Conservation (phyloP, 768 basidiomycete genomes). For the Xerocomus potaroensis region DNA sequence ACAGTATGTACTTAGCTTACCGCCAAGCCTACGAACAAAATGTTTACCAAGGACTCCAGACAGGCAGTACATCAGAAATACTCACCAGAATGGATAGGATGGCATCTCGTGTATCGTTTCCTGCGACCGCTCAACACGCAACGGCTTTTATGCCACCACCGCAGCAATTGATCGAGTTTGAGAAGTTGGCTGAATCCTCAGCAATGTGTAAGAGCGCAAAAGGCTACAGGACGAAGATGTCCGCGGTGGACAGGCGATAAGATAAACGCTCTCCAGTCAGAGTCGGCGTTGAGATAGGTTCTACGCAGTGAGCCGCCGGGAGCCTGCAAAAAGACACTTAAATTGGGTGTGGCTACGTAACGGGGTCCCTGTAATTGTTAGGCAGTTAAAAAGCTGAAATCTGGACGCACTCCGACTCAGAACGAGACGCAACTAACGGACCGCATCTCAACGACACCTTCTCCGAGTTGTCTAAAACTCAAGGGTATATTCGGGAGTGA, state of each 20-base stretch:
- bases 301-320: too few species aligned
- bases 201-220: slow-evolving; percentile 8
- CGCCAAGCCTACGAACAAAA: slow-evolving; percentile 52
- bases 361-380: background rate
- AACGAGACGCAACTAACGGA: background rate
- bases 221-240: slow-evolving; percentile 15
- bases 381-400: slow-evolving; percentile 1
- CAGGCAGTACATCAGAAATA: background rate
- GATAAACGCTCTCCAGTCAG: slow-evolving; percentile 1
- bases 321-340: too few species aligned
- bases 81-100: slow-evolving; percentile 32
- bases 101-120: slow-evolving; percentile 20
- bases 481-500: background rate
- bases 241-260: background rate
- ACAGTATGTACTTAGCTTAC: slow-evolving; percentile 29
- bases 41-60: background rate
- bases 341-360: slow-evolving; percentile 19
- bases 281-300: background rate
- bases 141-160: slow-evolving; percentile 17
- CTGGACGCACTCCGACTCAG: slow-evolving; percentile 5
- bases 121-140: background rate
- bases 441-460: slow-evolving; percentile 4
- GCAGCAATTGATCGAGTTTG: background rate
- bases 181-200: background rate
- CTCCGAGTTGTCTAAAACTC: background rate